phyloP scores from a whole-genome alignment of 2,329 filamentous ascomycete species.

The Aspergillus texensis region DNA sequence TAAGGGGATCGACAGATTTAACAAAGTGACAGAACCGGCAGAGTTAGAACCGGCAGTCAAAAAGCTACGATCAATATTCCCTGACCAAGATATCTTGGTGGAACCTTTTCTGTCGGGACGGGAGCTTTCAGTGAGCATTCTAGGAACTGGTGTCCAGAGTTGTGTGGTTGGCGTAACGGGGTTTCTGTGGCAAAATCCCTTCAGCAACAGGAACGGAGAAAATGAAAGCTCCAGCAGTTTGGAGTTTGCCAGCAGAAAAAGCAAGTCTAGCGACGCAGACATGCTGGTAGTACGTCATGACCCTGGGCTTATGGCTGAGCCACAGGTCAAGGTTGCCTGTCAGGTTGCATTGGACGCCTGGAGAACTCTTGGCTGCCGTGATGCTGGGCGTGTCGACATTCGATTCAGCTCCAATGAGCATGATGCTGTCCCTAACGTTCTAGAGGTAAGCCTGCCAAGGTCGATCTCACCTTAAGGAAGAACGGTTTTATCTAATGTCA shows the following conservation, averaged over 20 bases:
- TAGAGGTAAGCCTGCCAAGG: neutral
- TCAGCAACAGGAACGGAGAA: too few relatives aligned
- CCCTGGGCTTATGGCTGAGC: neutral
- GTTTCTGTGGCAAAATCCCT: neutral
- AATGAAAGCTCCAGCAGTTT: too few relatives aligned
- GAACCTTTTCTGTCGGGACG: neutral
- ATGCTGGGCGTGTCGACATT: neutral
- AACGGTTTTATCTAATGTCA: too few relatives aligned
- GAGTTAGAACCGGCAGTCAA: neutral
- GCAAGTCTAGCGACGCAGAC: too few relatives aligned
- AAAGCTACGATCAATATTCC: neutral
- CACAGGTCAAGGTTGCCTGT: neutral
- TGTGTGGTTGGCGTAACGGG: neutral
- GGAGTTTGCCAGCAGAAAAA: too few relatives aligned
- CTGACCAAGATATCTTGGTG: neutral
- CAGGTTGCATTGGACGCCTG: neutral
- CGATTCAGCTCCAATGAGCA: neutral
- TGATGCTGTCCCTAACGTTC: neutral
- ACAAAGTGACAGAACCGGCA: neutral
- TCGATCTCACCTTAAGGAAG: too few relatives aligned
- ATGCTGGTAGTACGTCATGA: too few relatives aligned
- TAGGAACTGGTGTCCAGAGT: neutral
- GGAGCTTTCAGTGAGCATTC: neutral
- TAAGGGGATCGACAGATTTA: conserved; percentile 17
- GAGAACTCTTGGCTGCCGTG: neutral